phyloP scores from a whole-genome alignment of 176 grass and related monocot genomes.

The Oryza nivara region DNA sequence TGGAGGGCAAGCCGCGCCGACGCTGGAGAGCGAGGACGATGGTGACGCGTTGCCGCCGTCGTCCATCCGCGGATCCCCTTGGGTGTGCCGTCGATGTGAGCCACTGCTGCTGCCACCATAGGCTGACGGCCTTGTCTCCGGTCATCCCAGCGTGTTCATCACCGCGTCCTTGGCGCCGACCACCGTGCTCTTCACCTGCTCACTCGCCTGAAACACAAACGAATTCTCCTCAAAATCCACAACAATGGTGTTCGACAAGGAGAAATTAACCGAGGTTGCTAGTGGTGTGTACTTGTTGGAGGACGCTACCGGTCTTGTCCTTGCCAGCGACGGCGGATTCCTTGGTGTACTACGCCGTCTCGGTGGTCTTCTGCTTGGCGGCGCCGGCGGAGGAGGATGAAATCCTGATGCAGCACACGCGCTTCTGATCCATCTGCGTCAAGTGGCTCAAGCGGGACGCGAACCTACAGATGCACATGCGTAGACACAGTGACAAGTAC shows the following conservation, averaged over 20 bases:
- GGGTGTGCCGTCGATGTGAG: no score
- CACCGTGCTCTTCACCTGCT: conserved; percentile 61
- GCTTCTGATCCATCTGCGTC: no score
- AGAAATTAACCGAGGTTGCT: background rate
- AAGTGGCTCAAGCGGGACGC: no score
- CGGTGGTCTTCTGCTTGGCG: conserved; percentile 42
- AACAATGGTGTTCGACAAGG: background rate
- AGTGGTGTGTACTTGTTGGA: conserved; percentile 54
- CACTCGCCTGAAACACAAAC: conserved; percentile 33
- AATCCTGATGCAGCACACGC: no score
- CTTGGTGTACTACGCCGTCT: conserved; percentile 49
- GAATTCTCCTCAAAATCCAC: background rate
- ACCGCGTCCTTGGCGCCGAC: conserved; percentile 69
- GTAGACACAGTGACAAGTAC: no score
- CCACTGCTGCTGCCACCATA: no score
- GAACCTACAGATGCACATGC: no score
- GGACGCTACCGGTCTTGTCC: conserved; percentile 57
- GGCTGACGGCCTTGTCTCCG: background rate
- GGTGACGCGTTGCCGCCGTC: no score
- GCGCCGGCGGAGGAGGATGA: background rate
- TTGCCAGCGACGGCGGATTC: conserved; percentile 46
- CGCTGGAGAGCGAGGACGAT: no score
- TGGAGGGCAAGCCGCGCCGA: no score
- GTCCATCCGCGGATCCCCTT: no score
- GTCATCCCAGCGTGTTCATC: conserved; percentile 60